Conservation (phyloP, 495 filamentous ascomycete species). For the Neurospora hispaniola region DNA sequence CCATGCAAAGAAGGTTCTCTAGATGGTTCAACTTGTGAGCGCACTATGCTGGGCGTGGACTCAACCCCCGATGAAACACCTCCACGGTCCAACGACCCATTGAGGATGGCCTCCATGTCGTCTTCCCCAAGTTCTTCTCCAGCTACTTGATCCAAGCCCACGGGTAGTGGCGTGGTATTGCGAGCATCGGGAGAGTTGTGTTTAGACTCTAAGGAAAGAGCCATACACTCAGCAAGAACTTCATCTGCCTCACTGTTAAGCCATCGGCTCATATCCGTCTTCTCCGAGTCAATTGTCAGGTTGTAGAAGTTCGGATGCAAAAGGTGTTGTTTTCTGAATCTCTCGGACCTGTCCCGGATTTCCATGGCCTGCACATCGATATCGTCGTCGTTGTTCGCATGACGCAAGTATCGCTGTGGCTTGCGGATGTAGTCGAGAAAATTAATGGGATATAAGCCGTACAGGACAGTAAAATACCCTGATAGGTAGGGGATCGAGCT, state of each 20-base stretch:
- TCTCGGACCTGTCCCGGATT: conserved; percentile 57
- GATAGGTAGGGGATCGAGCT: conserved; percentile 57
- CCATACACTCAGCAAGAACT: conserved; percentile 59
- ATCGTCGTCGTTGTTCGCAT: conserved; percentile 52
- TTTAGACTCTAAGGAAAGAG: conserved; percentile 26
- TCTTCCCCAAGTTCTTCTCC: conserved; percentile 17
- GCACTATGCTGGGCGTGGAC: neutral
- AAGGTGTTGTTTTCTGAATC: conserved; percentile 53
- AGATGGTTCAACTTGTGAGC: conserved; percentile 17
- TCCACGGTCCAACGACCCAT: neutral
- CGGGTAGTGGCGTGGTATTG: conserved; percentile 1
- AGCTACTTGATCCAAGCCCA: neutral
- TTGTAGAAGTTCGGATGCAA: conserved; percentile 67
- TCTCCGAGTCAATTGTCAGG: conserved; percentile 58
- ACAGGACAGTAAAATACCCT: conserved; percentile 68
- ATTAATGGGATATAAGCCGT: conserved; percentile 71
- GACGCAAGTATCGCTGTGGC: conserved; percentile 57
- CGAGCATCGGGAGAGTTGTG: neutral
- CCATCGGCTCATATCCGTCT: conserved; percentile 58
- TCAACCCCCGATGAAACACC: neutral
- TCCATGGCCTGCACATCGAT: conserved; percentile 61
- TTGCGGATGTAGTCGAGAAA: conserved; percentile 69
- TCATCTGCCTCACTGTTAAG: conserved; percentile 62
- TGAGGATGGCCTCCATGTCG: conserved; percentile 3
- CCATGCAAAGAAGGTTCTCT: conserved; percentile 8